These are phyloP conservation scores for Cladophialophora yegresii DNA, from an alignment of 2,329 filamentous ascomycete species.

Conservation along the genomic window DNA sequence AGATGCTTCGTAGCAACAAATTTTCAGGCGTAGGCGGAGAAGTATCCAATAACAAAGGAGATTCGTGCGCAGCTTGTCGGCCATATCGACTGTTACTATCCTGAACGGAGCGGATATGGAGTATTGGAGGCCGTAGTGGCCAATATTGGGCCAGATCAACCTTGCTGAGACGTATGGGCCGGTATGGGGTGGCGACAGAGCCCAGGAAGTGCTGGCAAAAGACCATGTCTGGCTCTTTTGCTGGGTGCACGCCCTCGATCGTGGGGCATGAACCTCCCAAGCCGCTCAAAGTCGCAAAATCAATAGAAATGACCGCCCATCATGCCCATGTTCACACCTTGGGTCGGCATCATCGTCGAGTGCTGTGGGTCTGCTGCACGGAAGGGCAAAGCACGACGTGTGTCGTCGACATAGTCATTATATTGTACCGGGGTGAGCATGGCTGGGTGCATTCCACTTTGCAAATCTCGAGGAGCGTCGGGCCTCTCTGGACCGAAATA, in stretches of 20 bases:
- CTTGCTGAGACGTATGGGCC: not conserved
- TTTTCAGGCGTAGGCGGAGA: not conserved
- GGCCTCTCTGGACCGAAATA: constrained; percentile 20
- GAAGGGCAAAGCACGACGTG: constrained; percentile 15
- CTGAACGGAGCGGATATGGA: not conserved
- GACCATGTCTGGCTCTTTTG: not conserved
- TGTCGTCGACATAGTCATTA: constrained; percentile 17
- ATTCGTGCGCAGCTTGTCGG: constrained; percentile 4
- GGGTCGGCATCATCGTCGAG: constrained; percentile 6
- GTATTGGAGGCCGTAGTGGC: not conserved
- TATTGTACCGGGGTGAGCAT: constrained; percentile 23
- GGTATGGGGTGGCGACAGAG: not conserved
- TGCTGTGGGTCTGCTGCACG: constrained; percentile 10
- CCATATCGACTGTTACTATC: not conserved
- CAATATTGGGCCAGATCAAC: not conserved
- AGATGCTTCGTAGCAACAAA: not conserved
- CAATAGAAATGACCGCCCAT: constrained; percentile 13
- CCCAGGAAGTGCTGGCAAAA: not conserved
- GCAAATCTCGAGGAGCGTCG: constrained; percentile 15
- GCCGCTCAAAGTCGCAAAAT: not conserved
- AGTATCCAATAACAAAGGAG: constrained; percentile 1
- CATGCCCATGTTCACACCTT: constrained; percentile 22
- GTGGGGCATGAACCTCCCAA: no score
- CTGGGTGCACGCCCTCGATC: not conserved
- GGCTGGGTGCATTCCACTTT: constrained; percentile 10